These are phyloP conservation scores for Aspergillus sp. DNA, from an alignment of 2,329 filamentous ascomycete genomes.

Conservation along the genomic window DNA sequence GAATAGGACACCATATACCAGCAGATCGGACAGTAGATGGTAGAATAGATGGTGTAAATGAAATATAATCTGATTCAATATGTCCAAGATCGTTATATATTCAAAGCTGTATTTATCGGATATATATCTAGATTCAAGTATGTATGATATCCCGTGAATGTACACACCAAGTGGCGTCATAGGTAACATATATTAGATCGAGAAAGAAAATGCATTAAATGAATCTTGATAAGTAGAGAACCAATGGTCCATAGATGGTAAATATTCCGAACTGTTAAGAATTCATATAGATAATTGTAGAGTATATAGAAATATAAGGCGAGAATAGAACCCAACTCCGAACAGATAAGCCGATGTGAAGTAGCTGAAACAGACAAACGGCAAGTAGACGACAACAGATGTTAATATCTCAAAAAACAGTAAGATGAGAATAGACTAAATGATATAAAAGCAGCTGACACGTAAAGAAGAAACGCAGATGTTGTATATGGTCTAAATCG, in stretches of 20 bases:
- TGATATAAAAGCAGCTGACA: no score
- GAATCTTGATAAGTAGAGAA: background rate
- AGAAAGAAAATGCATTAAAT: no score
- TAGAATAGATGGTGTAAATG: background rate
- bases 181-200: no score
- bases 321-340: background rate
- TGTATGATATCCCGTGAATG: background rate
- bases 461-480: no score
- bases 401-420: background rate
- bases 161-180: background rate
- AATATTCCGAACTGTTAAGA: no score
- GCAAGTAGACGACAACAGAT: background rate
- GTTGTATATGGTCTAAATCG: no score
- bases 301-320: no score
- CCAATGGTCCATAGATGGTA: background rate
- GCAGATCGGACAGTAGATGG: background rate
- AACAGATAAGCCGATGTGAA: background rate
- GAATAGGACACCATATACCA: background rate
- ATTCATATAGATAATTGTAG: no score
- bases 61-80: no score
- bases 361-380: background rate
- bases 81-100: no score
- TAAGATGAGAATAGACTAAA: no score
- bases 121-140: background rate
- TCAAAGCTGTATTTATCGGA: no score